phyloP scores from a whole-genome alignment of 305 asterid genomes.

The Fraxinus sp. region DNA sequence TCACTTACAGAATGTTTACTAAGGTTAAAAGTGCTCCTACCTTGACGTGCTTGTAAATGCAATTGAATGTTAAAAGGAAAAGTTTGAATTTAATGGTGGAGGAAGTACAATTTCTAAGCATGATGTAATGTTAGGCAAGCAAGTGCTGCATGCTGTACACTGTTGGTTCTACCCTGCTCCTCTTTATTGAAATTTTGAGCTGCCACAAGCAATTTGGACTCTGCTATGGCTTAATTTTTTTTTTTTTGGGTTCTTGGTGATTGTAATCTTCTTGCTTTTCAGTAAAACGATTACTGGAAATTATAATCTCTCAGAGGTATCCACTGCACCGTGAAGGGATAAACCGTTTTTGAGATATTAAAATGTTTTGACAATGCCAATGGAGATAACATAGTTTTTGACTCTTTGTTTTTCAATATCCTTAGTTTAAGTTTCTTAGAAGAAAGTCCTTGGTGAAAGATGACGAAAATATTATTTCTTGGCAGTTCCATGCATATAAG shows the following conservation, averaged over 20 bases:
- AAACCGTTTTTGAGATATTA: background rate
- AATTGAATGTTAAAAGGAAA: background rate
- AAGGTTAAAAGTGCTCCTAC: background rate
- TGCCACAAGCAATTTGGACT: conserved; percentile 8
- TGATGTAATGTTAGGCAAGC: background rate
- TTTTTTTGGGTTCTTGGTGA: background rate
- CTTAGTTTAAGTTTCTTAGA: background rate
- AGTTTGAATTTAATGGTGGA: background rate
- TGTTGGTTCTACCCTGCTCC: background rate
- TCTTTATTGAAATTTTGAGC: background rate
- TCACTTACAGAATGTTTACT: background rate
- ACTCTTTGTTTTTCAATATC: background rate
- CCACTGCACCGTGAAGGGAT: background rate
- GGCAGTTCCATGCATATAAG: background rate
- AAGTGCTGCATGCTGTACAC: background rate
- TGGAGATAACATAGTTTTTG: background rate
- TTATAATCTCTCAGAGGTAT: background rate
- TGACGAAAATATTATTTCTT: background rate
- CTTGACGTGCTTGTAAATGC: background rate
- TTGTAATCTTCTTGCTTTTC: background rate
- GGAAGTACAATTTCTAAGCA: conserved; percentile 5
- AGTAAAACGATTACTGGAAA: background rate
- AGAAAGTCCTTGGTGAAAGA: background rate
- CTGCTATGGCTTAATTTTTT: background rate
- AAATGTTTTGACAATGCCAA: background rate